A percentile compares a stretch with the other conserved stretches of the same genome.
phyloP scores from a whole-genome alignment of 2,329 filamentous ascomycete species.

The Stachybotrys chlorohalonatus region DNA sequence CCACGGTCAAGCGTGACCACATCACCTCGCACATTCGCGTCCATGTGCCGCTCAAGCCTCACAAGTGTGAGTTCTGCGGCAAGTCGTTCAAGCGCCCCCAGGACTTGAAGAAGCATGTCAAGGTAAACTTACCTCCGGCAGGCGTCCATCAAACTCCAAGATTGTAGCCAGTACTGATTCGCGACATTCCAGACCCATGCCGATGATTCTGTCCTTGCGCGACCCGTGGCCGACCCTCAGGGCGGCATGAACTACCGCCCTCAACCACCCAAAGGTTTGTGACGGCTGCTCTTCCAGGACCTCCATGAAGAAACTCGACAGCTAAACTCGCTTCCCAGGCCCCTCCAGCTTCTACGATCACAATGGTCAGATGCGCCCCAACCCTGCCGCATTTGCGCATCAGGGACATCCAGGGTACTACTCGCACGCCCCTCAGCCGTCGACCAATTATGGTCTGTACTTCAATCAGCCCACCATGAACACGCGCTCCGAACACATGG shows the following conservation, averaged over 20 bases:
- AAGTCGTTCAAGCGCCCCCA: constrained; percentile 99
- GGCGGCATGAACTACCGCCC: constrained; percentile 46
- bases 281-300: constrained; percentile 7
- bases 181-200: constrained; percentile 60
- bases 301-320: constrained; percentile 3
- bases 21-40: constrained; percentile 99
- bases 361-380: constrained; percentile 52
- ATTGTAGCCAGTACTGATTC: constrained; percentile 10
- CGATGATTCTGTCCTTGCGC: constrained; percentile 73
- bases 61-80: constrained; percentile 97
- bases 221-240: constrained; percentile 42
- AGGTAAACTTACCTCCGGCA: constrained; percentile 36
- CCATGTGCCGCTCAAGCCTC: constrained; percentile 96
- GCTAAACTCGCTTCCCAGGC: constrained; percentile 25
- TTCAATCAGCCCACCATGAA: constrained; percentile 59
- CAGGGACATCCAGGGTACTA: constrained; percentile 48
- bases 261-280: constrained; percentile 44
- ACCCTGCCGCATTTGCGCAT: constrained; percentile 45
- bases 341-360: constrained; percentile 56
- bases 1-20: constrained; percentile 96
- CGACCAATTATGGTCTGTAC: constrained; percentile 63
- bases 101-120: constrained; percentile 98
- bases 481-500: constrained; percentile 52
- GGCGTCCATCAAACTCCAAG: neutral
- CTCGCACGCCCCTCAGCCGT: constrained; percentile 34